Evolutionary conservation across 2,329 filamentous ascomycete genomes (phyloP).

Genomic region (Scedosporium dehoogii): DNA sequence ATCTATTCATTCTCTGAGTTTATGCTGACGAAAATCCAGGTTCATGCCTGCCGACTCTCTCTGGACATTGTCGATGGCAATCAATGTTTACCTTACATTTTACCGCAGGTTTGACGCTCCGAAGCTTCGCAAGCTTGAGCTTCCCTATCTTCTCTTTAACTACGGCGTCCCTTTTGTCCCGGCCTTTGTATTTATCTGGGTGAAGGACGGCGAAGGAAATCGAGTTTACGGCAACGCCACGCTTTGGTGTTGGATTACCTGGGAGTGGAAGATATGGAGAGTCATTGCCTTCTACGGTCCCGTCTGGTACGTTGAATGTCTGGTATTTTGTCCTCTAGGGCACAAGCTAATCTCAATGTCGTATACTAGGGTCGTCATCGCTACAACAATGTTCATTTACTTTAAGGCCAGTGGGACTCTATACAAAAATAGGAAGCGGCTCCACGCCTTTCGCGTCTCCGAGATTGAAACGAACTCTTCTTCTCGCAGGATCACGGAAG

Average conservation of each 20-base stretch:
- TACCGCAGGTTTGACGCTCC: constrained; percentile 57
- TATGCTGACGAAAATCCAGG: constrained; percentile 29
- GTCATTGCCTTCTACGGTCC: constrained; percentile 62
- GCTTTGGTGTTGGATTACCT: constrained; percentile 69
- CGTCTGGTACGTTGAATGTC: constrained; percentile 33
- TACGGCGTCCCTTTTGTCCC: constrained; percentile 62
- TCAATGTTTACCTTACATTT: constrained; percentile 71
- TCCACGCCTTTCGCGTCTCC: constrained; percentile 33
- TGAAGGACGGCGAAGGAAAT: constrained; percentile 35
- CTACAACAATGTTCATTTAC: constrained; percentile 14
- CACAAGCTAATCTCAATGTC: neutral
- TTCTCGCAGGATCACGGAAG: constrained; percentile 40
- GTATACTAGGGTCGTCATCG: constrained; percentile 10
- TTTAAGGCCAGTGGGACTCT: constrained; percentile 50
- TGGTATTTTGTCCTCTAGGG: constrained; percentile 13
- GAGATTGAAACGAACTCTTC: constrained; percentile 31
- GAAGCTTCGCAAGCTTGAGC: constrained; percentile 53
- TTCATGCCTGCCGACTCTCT: constrained; percentile 63
- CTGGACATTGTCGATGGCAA: constrained; percentile 69
- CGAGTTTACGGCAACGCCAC: constrained; percentile 60
- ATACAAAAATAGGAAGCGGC: constrained; percentile 48
- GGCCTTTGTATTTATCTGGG: constrained; percentile 52
- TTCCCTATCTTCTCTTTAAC: constrained; percentile 53
- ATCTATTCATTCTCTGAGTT: neutral
- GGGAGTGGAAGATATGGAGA: constrained; percentile 55